A percentile compares a stretch with the other conserved stretches of the same genome.
phyloP scores from a whole-genome alignment of 768 basidiomycete genomes.

The Pleurotus tuber-regium region DNA sequence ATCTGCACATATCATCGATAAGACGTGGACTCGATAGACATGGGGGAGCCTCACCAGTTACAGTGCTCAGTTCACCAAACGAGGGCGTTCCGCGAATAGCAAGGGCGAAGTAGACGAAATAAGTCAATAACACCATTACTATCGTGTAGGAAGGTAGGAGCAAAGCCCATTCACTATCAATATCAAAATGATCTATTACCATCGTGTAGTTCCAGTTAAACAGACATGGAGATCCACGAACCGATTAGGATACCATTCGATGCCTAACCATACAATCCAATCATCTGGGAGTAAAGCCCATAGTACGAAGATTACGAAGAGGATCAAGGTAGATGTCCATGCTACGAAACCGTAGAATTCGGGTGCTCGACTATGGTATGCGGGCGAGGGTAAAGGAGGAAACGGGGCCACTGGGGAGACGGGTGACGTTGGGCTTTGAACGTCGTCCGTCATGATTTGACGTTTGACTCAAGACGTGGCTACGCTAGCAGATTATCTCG shows the following conservation, averaged over 20 bases:
- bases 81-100: constrained; percentile 70
- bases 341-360: constrained; percentile 93
- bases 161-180: constrained; percentile 79
- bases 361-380: constrained; percentile 63
- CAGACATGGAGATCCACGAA: constrained; percentile 27
- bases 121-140: constrained; percentile 69
- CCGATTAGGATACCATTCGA: constrained; percentile 90
- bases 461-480: too few relatives aligned
- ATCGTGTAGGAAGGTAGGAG: constrained; percentile 78
- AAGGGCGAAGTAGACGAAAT: constrained; percentile 73
- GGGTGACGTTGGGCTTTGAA: constrained; percentile 7
- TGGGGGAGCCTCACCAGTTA: constrained; percentile 51
- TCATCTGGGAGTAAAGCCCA: constrained; percentile 82
- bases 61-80: constrained; percentile 63
- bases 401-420: constrained; percentile 15
- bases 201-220: neutral
- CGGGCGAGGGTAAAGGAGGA: constrained; percentile 26
- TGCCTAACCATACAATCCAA: constrained; percentile 61
- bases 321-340: constrained; percentile 72
- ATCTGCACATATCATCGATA: constrained; percentile 40
- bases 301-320: constrained; percentile 67
- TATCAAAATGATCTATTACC: neutral
- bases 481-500: too few relatives aligned
- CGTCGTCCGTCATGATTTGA: too few relatives aligned
- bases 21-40: constrained; percentile 14